Percentiles rank a stretch among this genome's conserved stretches.
These are phyloP conservation scores for Talaromyces funiculosus DNA, from an alignment of 2,329 filamentous ascomycete species.

Conservation along the genomic window DNA sequence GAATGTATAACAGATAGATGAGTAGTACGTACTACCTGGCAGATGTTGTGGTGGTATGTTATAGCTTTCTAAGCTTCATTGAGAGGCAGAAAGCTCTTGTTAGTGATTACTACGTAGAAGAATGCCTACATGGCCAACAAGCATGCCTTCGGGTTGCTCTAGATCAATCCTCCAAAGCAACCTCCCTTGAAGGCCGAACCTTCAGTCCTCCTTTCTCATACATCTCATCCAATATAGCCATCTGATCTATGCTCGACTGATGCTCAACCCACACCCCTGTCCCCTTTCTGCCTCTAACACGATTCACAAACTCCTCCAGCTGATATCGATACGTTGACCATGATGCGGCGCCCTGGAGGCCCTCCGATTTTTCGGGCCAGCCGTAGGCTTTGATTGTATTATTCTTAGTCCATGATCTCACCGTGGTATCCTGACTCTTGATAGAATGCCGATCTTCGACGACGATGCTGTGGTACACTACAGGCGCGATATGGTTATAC, in stretches of 20 bases:
- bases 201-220: slow-evolving; percentile 39
- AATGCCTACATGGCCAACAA: neutral
- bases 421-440: slow-evolving; percentile 14
- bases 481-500: slow-evolving; percentile 20
- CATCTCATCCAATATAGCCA: slow-evolving; percentile 44
- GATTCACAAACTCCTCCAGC: slow-evolving; percentile 45
- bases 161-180: slow-evolving; percentile 1
- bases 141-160: neutral
- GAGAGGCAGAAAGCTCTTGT: neutral
- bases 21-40: neutral
- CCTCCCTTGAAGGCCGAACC: slow-evolving; percentile 12
- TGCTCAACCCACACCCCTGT: slow-evolving; percentile 37
- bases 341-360: slow-evolving; percentile 26
- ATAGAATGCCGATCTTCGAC: slow-evolving; percentile 33
- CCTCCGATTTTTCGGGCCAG: slow-evolving; percentile 15
- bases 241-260: slow-evolving; percentile 43
- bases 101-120: neutral
- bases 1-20: neutral
- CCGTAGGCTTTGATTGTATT: slow-evolving; percentile 20
- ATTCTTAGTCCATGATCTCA: slow-evolving; percentile 19
- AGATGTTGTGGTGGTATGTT: neutral
- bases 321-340: slow-evolving; percentile 46
- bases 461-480: slow-evolving; percentile 20
- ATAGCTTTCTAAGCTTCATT: neutral
- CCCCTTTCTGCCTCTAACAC: slow-evolving; percentile 17